phyloP scores from a whole-genome alignment of 768 basidiomycete species.

The Terana coerulea region DNA sequence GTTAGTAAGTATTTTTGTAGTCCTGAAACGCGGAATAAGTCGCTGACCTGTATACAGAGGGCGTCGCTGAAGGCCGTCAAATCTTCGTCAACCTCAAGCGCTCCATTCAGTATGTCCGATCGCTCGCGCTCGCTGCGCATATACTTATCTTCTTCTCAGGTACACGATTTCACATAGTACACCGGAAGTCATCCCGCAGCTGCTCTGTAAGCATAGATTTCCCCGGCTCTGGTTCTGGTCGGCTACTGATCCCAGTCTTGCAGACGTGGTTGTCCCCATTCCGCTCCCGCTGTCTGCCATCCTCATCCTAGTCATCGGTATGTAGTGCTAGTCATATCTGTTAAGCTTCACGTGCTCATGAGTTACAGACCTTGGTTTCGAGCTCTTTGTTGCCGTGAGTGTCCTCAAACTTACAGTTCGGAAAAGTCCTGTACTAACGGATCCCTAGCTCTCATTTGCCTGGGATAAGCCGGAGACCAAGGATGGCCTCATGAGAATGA shows the following conservation, averaged over 20 bases:
- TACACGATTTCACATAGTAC: conserved; percentile 67
- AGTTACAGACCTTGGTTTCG: conserved; percentile 61
- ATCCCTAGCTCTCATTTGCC: conserved; percentile 52
- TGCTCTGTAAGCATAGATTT: conserved; percentile 46
- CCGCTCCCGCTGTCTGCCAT: conserved; percentile 66
- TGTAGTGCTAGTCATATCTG: background rate
- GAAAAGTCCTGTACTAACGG: conserved; percentile 22
- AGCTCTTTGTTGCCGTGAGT: conserved; percentile 60
- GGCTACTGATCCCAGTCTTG: background rate
- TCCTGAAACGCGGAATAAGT: background rate
- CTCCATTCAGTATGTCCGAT: conserved; percentile 58
- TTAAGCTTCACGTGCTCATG: background rate
- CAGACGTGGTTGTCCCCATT: conserved; percentile 65
- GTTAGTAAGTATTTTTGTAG: conserved; percentile 45
- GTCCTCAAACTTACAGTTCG: too few relatives aligned
- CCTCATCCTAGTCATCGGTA: conserved; percentile 67
- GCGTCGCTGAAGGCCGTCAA: conserved; percentile 64
- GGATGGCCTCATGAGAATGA: conserved; percentile 65
- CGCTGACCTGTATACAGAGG: conserved; percentile 36
- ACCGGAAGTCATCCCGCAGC: conserved; percentile 65
- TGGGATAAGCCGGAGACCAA: conserved; percentile 67
- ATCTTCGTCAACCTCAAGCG: conserved; percentile 71
- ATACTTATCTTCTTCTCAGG: conserved; percentile 24
- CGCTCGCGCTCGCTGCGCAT: background rate
- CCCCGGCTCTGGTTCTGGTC: background rate